Percentiles rank a stretch among this genome's conserved stretches.
phyloP scores from a whole-genome alignment of 192 early-diverging fungal genomes.

The Backusella westeae region DNA sequence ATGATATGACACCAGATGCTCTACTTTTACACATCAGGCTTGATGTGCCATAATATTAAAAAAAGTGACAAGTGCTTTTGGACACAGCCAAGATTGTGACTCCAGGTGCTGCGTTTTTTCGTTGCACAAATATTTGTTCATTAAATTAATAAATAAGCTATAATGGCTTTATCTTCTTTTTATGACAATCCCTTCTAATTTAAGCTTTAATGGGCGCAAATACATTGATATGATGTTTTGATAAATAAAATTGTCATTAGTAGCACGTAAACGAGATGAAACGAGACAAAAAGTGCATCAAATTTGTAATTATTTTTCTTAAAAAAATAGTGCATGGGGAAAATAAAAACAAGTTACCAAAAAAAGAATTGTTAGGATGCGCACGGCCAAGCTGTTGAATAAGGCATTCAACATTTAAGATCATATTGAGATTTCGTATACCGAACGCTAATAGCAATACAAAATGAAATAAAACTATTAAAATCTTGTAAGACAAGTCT shows the following conservation, averaged over 20 bases:
- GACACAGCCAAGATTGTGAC: too few species aligned
- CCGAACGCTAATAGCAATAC: not conserved
- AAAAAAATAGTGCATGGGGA: not conserved
- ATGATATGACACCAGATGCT: too few species aligned
- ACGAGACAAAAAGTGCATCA: too few species aligned
- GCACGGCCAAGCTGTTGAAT: not conserved
- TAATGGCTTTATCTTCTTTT: not conserved
- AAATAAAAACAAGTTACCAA: not conserved
- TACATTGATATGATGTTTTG: not conserved
- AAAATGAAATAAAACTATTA: not conserved
- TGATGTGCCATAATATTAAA: too few species aligned
- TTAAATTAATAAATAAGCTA: too few species aligned
- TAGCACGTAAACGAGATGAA: too few species aligned
- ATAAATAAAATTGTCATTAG: not conserved
- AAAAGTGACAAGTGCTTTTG: too few species aligned
- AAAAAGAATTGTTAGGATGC: not conserved
- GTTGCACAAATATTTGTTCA: too few species aligned
- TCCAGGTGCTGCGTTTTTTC: too few species aligned
- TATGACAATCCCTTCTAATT: not conserved
- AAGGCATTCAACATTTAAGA: not conserved
- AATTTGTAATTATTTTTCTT: too few species aligned
- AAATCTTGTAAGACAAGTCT: not conserved
- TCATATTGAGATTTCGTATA: too few species aligned
- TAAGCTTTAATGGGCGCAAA: not conserved
- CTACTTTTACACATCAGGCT: too few species aligned